Base-by-base conservation (phyloP, 352 stramenopile genomes). In the Pythium oligandrum region DNA sequence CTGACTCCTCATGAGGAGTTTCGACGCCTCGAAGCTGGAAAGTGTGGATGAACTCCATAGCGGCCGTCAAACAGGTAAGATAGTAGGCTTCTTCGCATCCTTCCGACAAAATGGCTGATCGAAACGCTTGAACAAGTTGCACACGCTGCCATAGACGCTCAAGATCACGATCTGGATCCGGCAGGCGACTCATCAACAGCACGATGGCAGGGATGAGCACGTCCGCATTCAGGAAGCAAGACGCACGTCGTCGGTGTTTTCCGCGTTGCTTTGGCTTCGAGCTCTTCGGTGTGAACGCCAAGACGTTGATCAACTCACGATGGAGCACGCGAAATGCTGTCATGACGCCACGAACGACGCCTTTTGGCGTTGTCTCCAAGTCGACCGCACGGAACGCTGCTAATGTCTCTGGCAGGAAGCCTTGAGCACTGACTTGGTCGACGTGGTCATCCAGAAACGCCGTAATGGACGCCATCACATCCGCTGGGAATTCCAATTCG, bases 71-170 rank as follows among this genome's bases (percentile, higher is more conserved):
- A 38, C 64, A 73, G 39, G 64, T 73, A 3, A 73, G 40, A 38
- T 73, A 73, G 40, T 73, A 73, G 2, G 60, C 61, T 46, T 73
- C 64, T 53, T 73, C 64, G 8, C 64, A 61, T 5, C 57, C 57
- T 26, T 73, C 52, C 8, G 37, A 51, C 6, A 69, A 26, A 12
- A 66, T 34, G 1, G 47, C 40, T 1, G 43, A 39, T 26, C 57
- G 60, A 42, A 73, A 73, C 5, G 51, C 51, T 38, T 61, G 38
- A 1, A 73, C 60, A n/a, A 69, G 40, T 4, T 57, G 46, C 9
- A 62, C 33, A 4, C 51, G 64, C 9, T 50, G 54, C 64, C 60
- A 69, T 2, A 73, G 64, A 6, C 48, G 26, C 26, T 73, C 51
- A 3, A 73, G 48, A 33, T 66, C 55, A 26, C 17, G 17, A 0